phyloP scores from a whole-genome alignment of 495 filamentous ascomycete species.

The Talaromyces thailandensis region DNA sequence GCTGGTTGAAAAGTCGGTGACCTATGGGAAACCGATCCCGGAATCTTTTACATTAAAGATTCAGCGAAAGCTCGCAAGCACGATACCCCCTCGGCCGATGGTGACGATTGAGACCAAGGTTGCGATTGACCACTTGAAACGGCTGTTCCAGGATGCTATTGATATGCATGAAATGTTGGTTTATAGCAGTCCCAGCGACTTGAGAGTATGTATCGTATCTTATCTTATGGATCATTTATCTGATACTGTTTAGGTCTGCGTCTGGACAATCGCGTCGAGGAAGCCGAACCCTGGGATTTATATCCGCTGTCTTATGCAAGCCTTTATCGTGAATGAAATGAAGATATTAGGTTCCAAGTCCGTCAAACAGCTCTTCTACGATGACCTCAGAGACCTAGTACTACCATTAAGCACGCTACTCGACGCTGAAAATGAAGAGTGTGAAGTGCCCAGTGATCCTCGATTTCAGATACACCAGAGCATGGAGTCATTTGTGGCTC shows the following conservation, averaged over 20 bases:
- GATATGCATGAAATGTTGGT: slow-evolving; percentile 59
- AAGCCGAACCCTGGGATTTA: slow-evolving; percentile 79
- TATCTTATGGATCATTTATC: not conserved
- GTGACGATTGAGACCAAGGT: slow-evolving; percentile 65
- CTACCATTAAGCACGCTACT: slow-evolving; percentile 63
- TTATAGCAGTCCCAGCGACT: slow-evolving; percentile 57
- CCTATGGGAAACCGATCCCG: slow-evolving; percentile 56
- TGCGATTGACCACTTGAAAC: slow-evolving; percentile 59
- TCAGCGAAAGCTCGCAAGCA: slow-evolving; percentile 82
- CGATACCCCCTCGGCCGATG: slow-evolving; percentile 85
- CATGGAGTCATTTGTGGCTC: slow-evolving; percentile 74
- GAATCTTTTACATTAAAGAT: slow-evolving; percentile 84
- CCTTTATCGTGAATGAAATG: slow-evolving; percentile 63
- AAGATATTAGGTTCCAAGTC: slow-evolving; percentile 55
- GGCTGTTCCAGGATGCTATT: slow-evolving; percentile 63
- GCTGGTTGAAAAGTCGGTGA: slow-evolving; percentile 44
- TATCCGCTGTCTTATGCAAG: slow-evolving; percentile 71
- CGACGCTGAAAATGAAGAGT: slow-evolving; percentile 60
- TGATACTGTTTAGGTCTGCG: slow-evolving; percentile 40
- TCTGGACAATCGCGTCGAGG: slow-evolving; percentile 65
- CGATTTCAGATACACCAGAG: slow-evolving; percentile 64
- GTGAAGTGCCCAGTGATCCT: slow-evolving; percentile 70
- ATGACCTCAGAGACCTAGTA: slow-evolving; percentile 68
- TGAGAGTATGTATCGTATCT: slow-evolving; percentile 27
- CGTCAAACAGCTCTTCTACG: slow-evolving; percentile 65